Percentiles rank a stretch among this genome's conserved stretches.
Conservation (phyloP, 805 yeast genomes). For the Yamadazyma paraphyllophila region DNA sequence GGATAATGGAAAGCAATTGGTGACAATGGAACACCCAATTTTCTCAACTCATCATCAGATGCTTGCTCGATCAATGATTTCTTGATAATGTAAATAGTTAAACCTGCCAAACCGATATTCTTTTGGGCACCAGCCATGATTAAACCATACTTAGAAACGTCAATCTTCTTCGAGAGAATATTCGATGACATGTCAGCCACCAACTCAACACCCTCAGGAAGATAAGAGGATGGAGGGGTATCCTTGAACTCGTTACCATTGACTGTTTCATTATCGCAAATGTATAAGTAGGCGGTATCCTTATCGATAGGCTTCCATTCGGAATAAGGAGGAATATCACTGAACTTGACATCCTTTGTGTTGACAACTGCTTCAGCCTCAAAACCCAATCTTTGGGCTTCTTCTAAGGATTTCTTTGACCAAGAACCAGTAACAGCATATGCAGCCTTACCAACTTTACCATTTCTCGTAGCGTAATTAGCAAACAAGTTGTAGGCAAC, state of each 20-base stretch:
- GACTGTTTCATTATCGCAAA: conserved; percentile 97
- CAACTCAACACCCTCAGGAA: conserved; percentile 68
- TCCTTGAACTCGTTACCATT: conserved; percentile 80
- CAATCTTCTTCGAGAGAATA: conserved; percentile 76
- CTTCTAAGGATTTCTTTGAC: conserved; percentile 87
- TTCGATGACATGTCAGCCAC: conserved; percentile 96
- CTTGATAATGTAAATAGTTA: conserved; percentile 86
- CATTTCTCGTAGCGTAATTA: conserved; percentile 61
- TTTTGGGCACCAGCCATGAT: conserved; percentile 98
- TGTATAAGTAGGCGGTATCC: conserved; percentile 78
- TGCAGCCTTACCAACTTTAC: conserved; percentile 75
- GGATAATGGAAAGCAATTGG: conserved; percentile 92
- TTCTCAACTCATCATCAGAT: conserved; percentile 56
- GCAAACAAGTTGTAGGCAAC: conserved; percentile 81
- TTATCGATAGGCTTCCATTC: conserved; percentile 61
- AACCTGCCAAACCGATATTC: conserved; percentile 95
- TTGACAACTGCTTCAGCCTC: conserved; percentile 69
- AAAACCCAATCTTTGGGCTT: conserved; percentile 79
- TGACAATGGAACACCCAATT: conserved; percentile 66
- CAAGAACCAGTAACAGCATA: conserved; percentile 91
- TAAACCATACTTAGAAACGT: conserved; percentile 80
- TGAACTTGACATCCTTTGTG: conserved; percentile 60
- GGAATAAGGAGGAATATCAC: conserved; percentile 60
- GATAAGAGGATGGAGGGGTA: conserved; percentile 51
- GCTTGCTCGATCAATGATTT: conserved; percentile 72